phyloP scores from a whole-genome alignment of 139 green algal genomes.

The Mychonastes homosphaera region DNA sequence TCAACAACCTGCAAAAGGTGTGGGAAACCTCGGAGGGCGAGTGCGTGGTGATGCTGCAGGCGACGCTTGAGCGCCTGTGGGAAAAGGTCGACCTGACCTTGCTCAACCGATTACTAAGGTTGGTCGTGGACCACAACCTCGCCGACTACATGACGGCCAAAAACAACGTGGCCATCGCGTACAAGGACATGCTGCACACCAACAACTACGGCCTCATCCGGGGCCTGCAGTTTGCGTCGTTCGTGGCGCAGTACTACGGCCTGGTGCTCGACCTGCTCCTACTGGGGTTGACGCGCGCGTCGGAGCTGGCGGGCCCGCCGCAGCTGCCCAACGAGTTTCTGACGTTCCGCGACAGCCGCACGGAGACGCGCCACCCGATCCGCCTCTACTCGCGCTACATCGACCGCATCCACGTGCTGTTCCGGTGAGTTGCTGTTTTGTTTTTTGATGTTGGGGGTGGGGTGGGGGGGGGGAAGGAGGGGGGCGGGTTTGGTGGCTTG shows the following conservation, averaged over 20 bases:
- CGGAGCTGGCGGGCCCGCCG: conserved; percentile 86
- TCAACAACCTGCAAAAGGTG: conserved; percentile 90
- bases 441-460: neutral
- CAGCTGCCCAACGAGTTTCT: conserved; percentile 96
- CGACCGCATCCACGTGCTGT: conserved; percentile 32
- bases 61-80: conserved; percentile 92
- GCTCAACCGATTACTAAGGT: conserved; percentile 93
- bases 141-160: conserved; percentile 97
- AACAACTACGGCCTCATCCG: conserved; percentile 97
- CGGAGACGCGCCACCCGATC: conserved; percentile 92
- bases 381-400: conserved; percentile 94
- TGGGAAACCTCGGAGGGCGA: conserved; percentile 95
- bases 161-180: conserved; percentile 70
- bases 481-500: neutral
- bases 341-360: conserved; percentile 74
- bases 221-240: conserved; percentile 95
- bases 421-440: conserved; percentile 21
- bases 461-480: neutral
- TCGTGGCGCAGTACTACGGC: conserved; percentile 91
- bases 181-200: conserved; percentile 99
- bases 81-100: conserved; percentile 98
- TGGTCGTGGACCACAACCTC: conserved; percentile 98
- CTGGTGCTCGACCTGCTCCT: conserved; percentile 95
- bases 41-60: conserved; percentile 98
- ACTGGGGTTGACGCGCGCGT: conserved; percentile 90